phyloP scores from a whole-genome alignment of 2,329 filamentous ascomycete genomes.

The Hypoxylon rubiginosum region DNA sequence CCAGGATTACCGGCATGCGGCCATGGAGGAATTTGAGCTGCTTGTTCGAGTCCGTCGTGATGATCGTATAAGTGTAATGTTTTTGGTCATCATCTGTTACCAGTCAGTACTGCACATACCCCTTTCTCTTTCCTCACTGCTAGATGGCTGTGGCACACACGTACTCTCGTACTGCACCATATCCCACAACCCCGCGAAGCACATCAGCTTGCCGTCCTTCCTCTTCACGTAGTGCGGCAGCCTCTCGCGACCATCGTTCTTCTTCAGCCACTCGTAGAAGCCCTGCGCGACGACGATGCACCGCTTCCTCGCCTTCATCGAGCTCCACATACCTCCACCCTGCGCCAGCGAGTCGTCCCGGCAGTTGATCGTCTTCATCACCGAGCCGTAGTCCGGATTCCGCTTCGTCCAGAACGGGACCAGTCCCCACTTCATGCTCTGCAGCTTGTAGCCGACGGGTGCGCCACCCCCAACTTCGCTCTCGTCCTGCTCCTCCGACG shows the following conservation, averaged over 20 bases:
- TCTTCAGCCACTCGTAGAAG: slow-evolving; percentile 97
- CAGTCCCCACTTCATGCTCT: slow-evolving; percentile 96
- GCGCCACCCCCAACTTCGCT: slow-evolving; percentile 26
- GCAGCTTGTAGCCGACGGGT: slow-evolving; percentile 79
- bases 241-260: slow-evolving; percentile 77
- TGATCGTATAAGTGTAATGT: slow-evolving; percentile 90
- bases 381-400: slow-evolving; percentile 79
- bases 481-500: slow-evolving; percentile 43
- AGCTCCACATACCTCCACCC: slow-evolving; percentile 87
- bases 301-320: slow-evolving; percentile 89
- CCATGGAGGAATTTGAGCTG: slow-evolving; percentile 90
- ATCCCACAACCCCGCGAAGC: slow-evolving; percentile 93
- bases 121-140: not conserved
- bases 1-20: slow-evolving; percentile 93
- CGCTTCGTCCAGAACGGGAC: slow-evolving; percentile 94
- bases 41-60: slow-evolving; percentile 88
- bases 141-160: slow-evolving; percentile 6
- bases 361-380: slow-evolving; percentile 95
- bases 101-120: slow-evolving; percentile 22
- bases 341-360: slow-evolving; percentile 86
- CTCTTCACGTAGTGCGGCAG: slow-evolving; percentile 87
- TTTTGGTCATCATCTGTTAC: slow-evolving; percentile 67
- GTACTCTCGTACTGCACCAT: slow-evolving; percentile 83
- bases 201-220: slow-evolving; percentile 87
- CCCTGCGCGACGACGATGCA: slow-evolving; percentile 91